Percentiles rank a stretch among this genome's conserved stretches.
These are phyloP conservation scores for Trichoderma citrinoviride DNA, from an alignment of 2,329 filamentous ascomycete species.

Conservation along the genomic window DNA sequence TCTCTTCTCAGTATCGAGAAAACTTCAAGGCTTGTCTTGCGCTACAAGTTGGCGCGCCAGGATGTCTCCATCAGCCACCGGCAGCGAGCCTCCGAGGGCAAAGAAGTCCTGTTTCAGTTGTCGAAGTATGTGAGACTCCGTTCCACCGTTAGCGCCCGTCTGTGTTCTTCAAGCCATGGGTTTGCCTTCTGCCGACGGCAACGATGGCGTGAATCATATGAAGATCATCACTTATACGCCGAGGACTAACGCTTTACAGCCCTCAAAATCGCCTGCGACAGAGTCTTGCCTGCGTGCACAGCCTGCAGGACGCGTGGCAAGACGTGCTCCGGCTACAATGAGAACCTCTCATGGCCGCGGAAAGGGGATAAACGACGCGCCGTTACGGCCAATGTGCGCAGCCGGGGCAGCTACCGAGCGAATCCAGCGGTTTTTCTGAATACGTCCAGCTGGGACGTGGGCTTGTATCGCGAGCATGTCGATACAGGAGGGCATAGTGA, in stretches of 20 bases:
- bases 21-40: neutral
- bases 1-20: neutral
- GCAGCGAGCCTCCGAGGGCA: neutral
- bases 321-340: slow-evolving; percentile 16
- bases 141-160: neutral
- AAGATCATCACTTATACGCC: neutral
- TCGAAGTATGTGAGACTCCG: slow-evolving; percentile 15
- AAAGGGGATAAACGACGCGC: slow-evolving; percentile 18
- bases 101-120: slow-evolving; percentile 13
- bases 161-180: neutral
- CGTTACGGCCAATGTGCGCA: slow-evolving; percentile 7
- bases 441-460: slow-evolving; percentile 15
- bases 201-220: neutral
- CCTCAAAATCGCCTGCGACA: slow-evolving; percentile 22
- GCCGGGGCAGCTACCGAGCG: neutral
- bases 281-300: slow-evolving; percentile 6
- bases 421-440: slow-evolving; percentile 13
- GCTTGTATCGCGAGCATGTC: slow-evolving; percentile 17
- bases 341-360: slow-evolving; percentile 21
- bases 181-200: neutral
- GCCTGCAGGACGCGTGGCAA: slow-evolving; percentile 17
- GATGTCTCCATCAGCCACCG: slow-evolving; percentile 4
- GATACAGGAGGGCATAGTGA: slow-evolving; percentile 14
- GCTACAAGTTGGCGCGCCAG: too few relatives aligned
- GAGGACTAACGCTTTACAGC: neutral